A percentile compares a stretch with the other conserved stretches of the same genome.
phyloP scores from a whole-genome alignment of 2,329 filamentous ascomycete species.

The Cladosporium sp. region DNA sequence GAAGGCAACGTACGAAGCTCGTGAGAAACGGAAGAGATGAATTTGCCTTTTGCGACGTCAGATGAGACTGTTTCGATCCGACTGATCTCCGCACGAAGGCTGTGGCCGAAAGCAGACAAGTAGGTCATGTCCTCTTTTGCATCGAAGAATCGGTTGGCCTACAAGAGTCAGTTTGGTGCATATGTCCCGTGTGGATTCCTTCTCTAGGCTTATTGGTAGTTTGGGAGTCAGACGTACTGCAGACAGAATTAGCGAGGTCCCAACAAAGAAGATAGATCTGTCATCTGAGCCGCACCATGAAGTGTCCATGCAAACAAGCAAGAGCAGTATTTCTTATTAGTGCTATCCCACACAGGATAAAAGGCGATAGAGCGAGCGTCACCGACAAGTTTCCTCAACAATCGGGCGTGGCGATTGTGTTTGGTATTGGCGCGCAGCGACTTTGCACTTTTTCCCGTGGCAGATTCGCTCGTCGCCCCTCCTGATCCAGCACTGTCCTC shows the following conservation, averaged over 20 bases:
- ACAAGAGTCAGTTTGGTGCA: slow-evolving; percentile 21
- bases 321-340: slow-evolving; percentile 6
- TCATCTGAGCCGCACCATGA: slow-evolving; percentile 25
- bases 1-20: slow-evolving; percentile 40
- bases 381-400: slow-evolving; percentile 1
- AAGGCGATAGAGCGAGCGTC: slow-evolving; percentile 16
- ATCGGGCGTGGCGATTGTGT: not conserved
- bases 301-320: slow-evolving; percentile 40
- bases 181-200: too few relatives aligned
- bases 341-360: slow-evolving; percentile 18
- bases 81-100: slow-evolving; percentile 40
- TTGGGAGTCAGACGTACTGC: slow-evolving; percentile 23
- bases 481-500: slow-evolving; percentile 15
- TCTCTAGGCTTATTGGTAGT: slow-evolving; percentile 40
- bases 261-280: not conserved
- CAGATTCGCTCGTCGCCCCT: not conserved
- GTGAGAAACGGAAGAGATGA: slow-evolving; percentile 54
- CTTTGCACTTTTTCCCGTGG: not conserved
- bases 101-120: slow-evolving; percentile 41
- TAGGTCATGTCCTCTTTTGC: slow-evolving; percentile 40
- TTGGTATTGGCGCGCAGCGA: not conserved
- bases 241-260: not conserved
- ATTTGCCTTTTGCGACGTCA: slow-evolving; percentile 52
- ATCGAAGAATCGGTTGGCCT: slow-evolving; percentile 37
- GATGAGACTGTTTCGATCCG: slow-evolving; percentile 40